These are phyloP conservation scores for Metschnikowia anglica DNA, from an alignment of 805 yeast genomes.

Conservation along the genomic window DNA sequence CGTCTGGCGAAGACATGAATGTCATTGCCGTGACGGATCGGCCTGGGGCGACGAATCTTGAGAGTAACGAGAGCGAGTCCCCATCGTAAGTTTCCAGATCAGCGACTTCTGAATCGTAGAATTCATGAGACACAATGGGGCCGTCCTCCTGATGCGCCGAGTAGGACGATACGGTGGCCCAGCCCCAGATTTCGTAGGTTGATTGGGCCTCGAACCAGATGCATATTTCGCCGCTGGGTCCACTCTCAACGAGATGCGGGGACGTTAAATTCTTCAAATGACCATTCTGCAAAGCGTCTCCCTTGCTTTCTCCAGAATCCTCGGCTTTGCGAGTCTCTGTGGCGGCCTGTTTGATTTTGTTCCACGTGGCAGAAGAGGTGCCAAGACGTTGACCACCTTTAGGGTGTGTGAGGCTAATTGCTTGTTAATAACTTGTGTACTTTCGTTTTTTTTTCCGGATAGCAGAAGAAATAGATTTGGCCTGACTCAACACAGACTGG, in stretches of 20 bases:
- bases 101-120: background rate
- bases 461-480: background rate
- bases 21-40: conserved; percentile 16
- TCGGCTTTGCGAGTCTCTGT: conserved; percentile 7
- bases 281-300: background rate
- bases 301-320: background rate
- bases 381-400: conserved; percentile 40
- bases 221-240: conserved; percentile 35
- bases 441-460: background rate
- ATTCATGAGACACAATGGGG: background rate
- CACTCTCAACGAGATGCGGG: conserved; percentile 24
- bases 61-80: conserved; percentile 13
- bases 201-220: conserved; percentile 23
- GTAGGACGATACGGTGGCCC: conserved; percentile 17
- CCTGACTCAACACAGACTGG: too few species aligned
- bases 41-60: conserved; percentile 5
- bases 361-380: conserved; percentile 43
- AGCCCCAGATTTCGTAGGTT: conserved; percentile 37
- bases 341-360: conserved; percentile 36
- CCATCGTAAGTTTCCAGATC: conserved; percentile 8
- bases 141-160: background rate
- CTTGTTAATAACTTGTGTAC: conserved; percentile 9
- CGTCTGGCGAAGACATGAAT: conserved; percentile 8
- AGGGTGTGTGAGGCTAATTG: conserved; percentile 30
- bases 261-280: background rate